phyloP scores from a whole-genome alignment of 352 stramenopile species.

The Phytophthora syringae region DNA sequence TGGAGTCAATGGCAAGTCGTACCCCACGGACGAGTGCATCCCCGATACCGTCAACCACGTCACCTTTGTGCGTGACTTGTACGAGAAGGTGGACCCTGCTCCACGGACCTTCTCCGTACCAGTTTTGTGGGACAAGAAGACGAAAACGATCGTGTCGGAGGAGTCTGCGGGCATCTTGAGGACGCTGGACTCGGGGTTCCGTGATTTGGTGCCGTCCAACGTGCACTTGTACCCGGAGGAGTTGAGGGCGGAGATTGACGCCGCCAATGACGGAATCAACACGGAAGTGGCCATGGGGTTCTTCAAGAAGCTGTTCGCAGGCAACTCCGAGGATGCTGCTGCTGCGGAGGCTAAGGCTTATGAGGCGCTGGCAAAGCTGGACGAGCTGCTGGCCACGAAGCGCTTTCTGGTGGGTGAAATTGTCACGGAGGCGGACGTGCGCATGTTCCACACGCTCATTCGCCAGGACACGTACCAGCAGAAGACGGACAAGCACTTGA shows the following conservation, averaged over 20 bases:
- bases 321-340: constrained; percentile 35
- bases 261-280: constrained; percentile 70
- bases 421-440: constrained; percentile 46
- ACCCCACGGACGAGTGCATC: constrained; percentile 24
- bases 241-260: constrained; percentile 58
- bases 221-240: constrained; percentile 55
- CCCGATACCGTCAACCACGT: constrained; percentile 39
- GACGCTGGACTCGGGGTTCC: constrained; percentile 52
- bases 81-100: constrained; percentile 38
- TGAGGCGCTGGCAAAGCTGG: constrained; percentile 30
- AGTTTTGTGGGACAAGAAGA: constrained; percentile 78
- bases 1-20: constrained; percentile 20
- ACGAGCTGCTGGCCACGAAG: constrained; percentile 16
- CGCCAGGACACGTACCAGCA: constrained; percentile 34
- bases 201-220: constrained; percentile 40
- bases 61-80: constrained; percentile 43
- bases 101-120: constrained; percentile 54
- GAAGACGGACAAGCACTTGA: constrained; percentile 44
- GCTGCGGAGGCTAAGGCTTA: constrained; percentile 12
- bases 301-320: constrained; percentile 68
- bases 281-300: constrained; percentile 50
- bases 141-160: constrained; percentile 80
- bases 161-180: constrained; percentile 82
- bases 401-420: constrained; percentile 28
- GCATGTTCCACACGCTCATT: constrained; percentile 44